A percentile compares a stretch with the other conserved stretches of the same genome.
Conservation (phyloP, 2,329 filamentous ascomycete species). For the Cladophialophora carrionii region DNA sequence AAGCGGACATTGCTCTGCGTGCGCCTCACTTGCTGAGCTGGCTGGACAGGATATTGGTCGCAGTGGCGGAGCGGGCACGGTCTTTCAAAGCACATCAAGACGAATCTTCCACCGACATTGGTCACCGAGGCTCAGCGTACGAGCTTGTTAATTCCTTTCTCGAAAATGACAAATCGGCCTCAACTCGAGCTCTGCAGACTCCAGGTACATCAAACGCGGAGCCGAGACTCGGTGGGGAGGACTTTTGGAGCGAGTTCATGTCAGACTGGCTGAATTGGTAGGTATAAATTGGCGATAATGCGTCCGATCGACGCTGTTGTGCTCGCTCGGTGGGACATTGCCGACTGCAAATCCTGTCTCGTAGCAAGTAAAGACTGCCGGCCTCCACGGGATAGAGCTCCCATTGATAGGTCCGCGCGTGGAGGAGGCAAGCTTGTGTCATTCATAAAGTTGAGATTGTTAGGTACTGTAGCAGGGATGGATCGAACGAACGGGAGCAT, state of each 20-base stretch:
- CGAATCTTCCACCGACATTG: neutral
- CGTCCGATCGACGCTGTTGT: neutral
- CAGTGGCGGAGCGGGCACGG: slow-evolving; percentile 11
- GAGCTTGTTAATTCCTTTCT: slow-evolving; percentile 32
- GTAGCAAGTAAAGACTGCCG: neutral
- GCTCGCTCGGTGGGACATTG: neutral
- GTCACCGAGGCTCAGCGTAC: slow-evolving; percentile 20
- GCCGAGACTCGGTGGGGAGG: neutral
- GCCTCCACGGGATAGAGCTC: too few species aligned
- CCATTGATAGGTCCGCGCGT: too few species aligned
- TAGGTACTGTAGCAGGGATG: too few species aligned
- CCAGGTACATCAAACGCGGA: neutral
- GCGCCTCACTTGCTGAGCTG: slow-evolving; percentile 19
- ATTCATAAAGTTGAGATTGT: too few species aligned
- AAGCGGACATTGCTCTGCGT: neutral
- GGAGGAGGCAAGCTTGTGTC: too few species aligned
- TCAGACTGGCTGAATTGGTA: slow-evolving; percentile 33
- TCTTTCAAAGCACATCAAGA: neutral
- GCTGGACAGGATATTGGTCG: slow-evolving; percentile 26
- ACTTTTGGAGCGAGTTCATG: slow-evolving; percentile 31
- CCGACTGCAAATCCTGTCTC: neutral
- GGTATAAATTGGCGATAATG: neutral
- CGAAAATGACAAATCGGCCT: slow-evolving; percentile 2
- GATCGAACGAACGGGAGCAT: too few species aligned
- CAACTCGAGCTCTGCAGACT: neutral